Evolutionary conservation across 192 early-diverging fungal genomes (phyloP), one percentile per base, ranked within the genome.

Genomic region (Entomortierella chlamydospora): DNA sequence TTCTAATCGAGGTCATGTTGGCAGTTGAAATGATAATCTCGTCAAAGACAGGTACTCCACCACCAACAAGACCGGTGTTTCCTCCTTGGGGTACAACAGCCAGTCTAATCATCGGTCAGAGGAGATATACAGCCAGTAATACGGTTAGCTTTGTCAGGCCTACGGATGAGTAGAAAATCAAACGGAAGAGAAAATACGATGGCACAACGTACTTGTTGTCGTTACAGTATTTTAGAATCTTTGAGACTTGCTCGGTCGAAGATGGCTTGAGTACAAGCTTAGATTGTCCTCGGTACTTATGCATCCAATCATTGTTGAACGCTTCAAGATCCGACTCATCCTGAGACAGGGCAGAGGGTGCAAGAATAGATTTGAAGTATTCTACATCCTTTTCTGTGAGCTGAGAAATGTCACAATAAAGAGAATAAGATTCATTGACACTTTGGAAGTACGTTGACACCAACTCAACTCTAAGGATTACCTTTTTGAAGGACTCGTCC

Each of bases 41-140:
- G 74, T 99, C 98, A 84, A 96, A 93, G 0, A 99, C 95, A 5
- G 96, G 95, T 0, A 99, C 94, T 47, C 92, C 91, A 34, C 98
- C 98, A 64, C 83, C 98, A n/a, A 98, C 98, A 26, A 99, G 87
- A 39, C 97, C 98, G 4, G 96, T 99, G 84, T 99, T 99, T 51
- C 98, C 98, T 57, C 98, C 97, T 83, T 99, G 98, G 43, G 98
- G 97, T 20, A 97, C 95, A 31, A 99, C 93, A 8, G 98, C 97
- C 34, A 99, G 83, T 34, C 72, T 84, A 66, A 33, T 45, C 20
- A 34, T 56, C 11, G 37, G 4, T 30, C 9, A 52, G 4, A 11
- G 2, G 15, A 47, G 20, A 17, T 20, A 47, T 20, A 11, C 20
- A 47, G 15, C 4, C 20, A 47, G 20, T 15, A 47, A 2, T 20